These are phyloP conservation scores for Wickerhamiella occidentalis DNA, from an alignment of 805 yeast species.

Conservation along the genomic window DNA sequence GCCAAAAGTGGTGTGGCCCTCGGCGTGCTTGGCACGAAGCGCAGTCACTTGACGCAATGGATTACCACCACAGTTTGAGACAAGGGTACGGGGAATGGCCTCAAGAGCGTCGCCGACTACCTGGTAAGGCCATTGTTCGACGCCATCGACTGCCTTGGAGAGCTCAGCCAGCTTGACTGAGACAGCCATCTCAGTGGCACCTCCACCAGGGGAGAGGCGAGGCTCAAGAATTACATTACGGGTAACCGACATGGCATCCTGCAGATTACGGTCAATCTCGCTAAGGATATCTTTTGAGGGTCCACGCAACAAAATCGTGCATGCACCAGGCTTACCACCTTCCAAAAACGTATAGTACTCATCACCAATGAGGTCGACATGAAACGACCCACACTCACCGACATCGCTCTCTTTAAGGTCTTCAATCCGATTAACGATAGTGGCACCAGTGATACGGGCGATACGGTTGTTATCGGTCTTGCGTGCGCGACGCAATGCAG, in stretches of 20 bases:
- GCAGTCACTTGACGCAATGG: slow-evolving; percentile 82
- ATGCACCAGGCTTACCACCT: slow-evolving; percentile 65
- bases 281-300: slow-evolving; percentile 93
- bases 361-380: slow-evolving; percentile 91
- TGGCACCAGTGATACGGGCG: slow-evolving; percentile 95
- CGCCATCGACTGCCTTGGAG: slow-evolving; percentile 87
- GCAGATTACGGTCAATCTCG: slow-evolving; percentile 92
- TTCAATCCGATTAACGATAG: slow-evolving; percentile 89
- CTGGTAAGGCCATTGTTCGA: slow-evolving; percentile 97
- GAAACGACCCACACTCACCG: slow-evolving; percentile 85
- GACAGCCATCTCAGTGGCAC: slow-evolving; percentile 99
- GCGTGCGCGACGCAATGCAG: slow-evolving; percentile 86
- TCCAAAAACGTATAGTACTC: slow-evolving; percentile 81
- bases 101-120: slow-evolving; percentile 99
- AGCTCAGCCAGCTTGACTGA: slow-evolving; percentile 76
- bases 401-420: slow-evolving; percentile 84
- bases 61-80: slow-evolving; percentile 96
- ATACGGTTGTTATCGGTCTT: slow-evolving; percentile 94
- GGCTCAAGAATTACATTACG: slow-evolving; percentile 93
- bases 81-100: slow-evolving; percentile 92
- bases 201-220: slow-evolving; percentile 94
- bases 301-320: slow-evolving; percentile 86
- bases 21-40: slow-evolving; percentile 91
- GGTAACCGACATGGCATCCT: slow-evolving; percentile 97
- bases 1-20: slow-evolving; percentile 76